Conservation (phyloP, 1,139 yeast genomes). For the Yamadazyma triangularis region DNA sequence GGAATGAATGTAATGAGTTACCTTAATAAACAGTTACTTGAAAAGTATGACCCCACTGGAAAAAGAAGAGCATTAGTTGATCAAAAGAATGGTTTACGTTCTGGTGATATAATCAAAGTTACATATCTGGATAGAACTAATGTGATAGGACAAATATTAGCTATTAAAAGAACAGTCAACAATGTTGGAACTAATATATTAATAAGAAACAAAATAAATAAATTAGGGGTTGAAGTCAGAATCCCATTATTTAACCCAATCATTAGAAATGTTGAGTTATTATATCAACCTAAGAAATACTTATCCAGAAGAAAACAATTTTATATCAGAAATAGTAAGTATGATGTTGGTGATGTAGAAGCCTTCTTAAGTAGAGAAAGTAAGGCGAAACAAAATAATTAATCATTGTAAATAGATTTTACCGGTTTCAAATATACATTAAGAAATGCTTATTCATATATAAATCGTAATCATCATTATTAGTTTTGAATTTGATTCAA, state of each 20-base stretch:
- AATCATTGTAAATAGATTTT: slow-evolving; percentile 1
- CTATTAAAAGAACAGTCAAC: slow-evolving; percentile 57
- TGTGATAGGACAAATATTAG: slow-evolving; percentile 73
- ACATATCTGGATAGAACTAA: slow-evolving; percentile 66
- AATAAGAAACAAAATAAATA: slow-evolving; percentile 73
- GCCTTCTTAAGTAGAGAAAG: slow-evolving; percentile 25
- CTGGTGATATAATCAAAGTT: slow-evolving; percentile 81
- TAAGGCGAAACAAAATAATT: slow-evolving; percentile 1
- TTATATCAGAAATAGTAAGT: slow-evolving; percentile 77
- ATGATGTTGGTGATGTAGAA: slow-evolving; percentile 81
- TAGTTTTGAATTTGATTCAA: too few species aligned
- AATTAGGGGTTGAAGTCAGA: slow-evolving; percentile 76
- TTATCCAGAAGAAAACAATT: slow-evolving; percentile 76
- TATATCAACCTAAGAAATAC: slow-evolving; percentile 68
- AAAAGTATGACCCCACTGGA: slow-evolving; percentile 68
- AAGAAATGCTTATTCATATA: too few species aligned
- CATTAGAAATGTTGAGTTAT: slow-evolving; percentile 66
- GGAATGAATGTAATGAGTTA: slow-evolving; percentile 48
- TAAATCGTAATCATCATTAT: too few species aligned
- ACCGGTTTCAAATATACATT: too few species aligned
- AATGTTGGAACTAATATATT: slow-evolving; percentile 68
- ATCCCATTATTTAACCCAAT: slow-evolving; percentile 77
- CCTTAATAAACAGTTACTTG: slow-evolving; percentile 46
- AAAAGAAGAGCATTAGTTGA: slow-evolving; percentile 62
- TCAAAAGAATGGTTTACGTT: slow-evolving; percentile 49